These are phyloP conservation scores for Corchorus olitorius DNA, from an alignment of 345 rosid species.

Conservation along the genomic window DNA sequence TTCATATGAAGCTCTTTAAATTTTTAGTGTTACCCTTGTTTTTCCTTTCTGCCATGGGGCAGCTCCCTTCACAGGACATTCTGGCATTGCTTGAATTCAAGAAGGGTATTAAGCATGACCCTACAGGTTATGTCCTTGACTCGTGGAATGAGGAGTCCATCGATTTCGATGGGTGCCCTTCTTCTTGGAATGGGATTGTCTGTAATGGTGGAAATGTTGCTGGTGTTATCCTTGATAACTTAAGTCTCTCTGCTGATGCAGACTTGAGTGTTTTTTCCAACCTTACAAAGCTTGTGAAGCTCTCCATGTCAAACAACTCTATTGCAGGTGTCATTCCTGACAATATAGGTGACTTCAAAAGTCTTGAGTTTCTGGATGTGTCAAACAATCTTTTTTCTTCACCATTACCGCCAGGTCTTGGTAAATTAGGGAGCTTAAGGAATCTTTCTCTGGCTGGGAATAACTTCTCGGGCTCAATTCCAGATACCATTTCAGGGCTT, in stretches of 20 bases:
- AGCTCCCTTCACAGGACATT: constrained; percentile 97
- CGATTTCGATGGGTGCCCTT: constrained; percentile 93
- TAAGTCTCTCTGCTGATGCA: constrained; percentile 76
- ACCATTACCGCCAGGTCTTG: constrained; percentile 59
- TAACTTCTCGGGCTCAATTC: constrained; percentile 84
- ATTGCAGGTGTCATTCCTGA: constrained; percentile 69
- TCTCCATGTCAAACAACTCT: constrained; percentile 90
- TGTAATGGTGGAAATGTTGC: constrained; percentile 94
- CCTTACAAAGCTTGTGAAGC: constrained; percentile 85
- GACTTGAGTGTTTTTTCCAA: constrained; percentile 79
- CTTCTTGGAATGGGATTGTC: constrained; percentile 95
- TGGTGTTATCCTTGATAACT: constrained; percentile 77
- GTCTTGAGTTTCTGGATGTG: constrained; percentile 78
- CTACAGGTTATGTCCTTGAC: constrained; percentile 86
- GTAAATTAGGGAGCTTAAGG: constrained; percentile 60
- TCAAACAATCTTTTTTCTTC: constrained; percentile 79
- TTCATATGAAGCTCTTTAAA: constrained; percentile 55
- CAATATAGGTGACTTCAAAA: constrained; percentile 60
- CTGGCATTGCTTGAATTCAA: constrained; percentile 91
- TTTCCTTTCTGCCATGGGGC: constrained; percentile 63
- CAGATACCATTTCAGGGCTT: constrained; percentile 70
- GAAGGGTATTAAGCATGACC: constrained; percentile 95
- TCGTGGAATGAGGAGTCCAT: constrained; percentile 98
- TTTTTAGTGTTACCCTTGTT: constrained; percentile 45
- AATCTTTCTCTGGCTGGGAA: constrained; percentile 86